Evolutionary conservation across 139 green algal genomes (phyloP).

Genomic region (Chlamydomonas eustigma): DNA sequence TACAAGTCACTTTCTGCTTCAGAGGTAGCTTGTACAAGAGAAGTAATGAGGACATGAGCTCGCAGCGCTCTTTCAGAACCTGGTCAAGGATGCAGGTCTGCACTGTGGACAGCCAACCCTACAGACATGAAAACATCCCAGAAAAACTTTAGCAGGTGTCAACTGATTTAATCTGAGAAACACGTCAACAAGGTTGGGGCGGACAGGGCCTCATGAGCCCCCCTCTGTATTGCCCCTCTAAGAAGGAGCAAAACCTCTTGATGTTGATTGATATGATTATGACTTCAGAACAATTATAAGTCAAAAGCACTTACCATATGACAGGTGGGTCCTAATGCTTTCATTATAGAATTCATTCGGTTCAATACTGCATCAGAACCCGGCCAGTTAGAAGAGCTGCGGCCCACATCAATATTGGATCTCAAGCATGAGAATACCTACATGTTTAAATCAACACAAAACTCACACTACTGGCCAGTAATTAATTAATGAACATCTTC

Average conservation of each 20-base stretch:
- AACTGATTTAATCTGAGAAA: too few species aligned
- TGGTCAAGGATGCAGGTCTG: slow-evolving; percentile 24
- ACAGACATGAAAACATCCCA: too few species aligned
- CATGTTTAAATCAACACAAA: too few species aligned
- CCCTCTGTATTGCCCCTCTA: too few species aligned
- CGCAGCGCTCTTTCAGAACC: slow-evolving; percentile 43
- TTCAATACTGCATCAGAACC: background rate
- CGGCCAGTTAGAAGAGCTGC: background rate
- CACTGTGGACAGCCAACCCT: slow-evolving; percentile 16
- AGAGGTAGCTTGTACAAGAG: slow-evolving; percentile 52
- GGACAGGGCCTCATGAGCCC: too few species aligned
- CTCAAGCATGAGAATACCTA: slow-evolving; percentile 14
- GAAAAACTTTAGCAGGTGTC: too few species aligned
- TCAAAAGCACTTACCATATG: slow-evolving; percentile 1
- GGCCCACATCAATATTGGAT: slow-evolving; percentile 13
- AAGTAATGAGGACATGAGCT: slow-evolving; percentile 50
- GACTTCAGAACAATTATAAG: too few species aligned
- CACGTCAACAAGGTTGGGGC: too few species aligned
- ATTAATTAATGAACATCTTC: slow-evolving; percentile 4
- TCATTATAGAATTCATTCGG: slow-evolving; percentile 21
- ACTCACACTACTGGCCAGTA: too few species aligned
- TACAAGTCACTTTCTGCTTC: slow-evolving; percentile 20
- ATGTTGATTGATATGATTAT: too few species aligned
- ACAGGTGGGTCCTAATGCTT: background rate
- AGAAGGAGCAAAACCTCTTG: too few species aligned